phyloP scores from a whole-genome alignment of 257 asterid species.

The Petrea volubilis region DNA sequence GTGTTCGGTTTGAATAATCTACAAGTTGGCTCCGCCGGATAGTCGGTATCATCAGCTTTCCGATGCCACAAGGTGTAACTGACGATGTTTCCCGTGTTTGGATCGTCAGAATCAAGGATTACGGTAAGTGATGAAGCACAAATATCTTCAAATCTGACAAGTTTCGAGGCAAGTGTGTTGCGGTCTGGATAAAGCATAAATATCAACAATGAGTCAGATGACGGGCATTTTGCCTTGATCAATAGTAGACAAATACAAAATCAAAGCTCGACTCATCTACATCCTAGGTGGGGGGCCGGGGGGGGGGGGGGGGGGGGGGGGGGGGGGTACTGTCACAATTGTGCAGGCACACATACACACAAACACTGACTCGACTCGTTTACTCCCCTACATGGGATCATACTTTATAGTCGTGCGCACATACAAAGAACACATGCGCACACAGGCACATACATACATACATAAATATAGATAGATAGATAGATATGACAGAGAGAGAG shows the following conservation, averaged over 20 bases:
- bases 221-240: neutral
- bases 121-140: slow-evolving; percentile 38
- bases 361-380: no score
- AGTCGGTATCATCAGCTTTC: slow-evolving; percentile 52
- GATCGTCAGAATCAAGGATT: slow-evolving; percentile 33
- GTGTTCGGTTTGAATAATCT: slow-evolving; percentile 52
- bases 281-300: neutral
- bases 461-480: no score
- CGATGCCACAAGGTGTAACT: slow-evolving; percentile 65
- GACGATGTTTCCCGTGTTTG: slow-evolving; percentile 16
- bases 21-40: slow-evolving; percentile 65
- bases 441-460: no score
- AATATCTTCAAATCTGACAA: slow-evolving; percentile 64
- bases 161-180: slow-evolving; percentile 39
- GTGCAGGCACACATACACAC: neutral
- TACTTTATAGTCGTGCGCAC: no score
- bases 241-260: no score
- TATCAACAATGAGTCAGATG: slow-evolving; percentile 9
- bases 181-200: slow-evolving; percentile 40
- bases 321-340: no score
- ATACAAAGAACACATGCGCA: no score
- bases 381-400: no score
- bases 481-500: no score
- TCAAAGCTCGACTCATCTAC: no score
- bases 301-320: neutral